Percentiles rank a stretch among this genome's conserved stretches.
These are phyloP conservation scores for Avena insularis DNA, from an alignment of 176 grass and related monocot species.

Conservation along the genomic window DNA sequence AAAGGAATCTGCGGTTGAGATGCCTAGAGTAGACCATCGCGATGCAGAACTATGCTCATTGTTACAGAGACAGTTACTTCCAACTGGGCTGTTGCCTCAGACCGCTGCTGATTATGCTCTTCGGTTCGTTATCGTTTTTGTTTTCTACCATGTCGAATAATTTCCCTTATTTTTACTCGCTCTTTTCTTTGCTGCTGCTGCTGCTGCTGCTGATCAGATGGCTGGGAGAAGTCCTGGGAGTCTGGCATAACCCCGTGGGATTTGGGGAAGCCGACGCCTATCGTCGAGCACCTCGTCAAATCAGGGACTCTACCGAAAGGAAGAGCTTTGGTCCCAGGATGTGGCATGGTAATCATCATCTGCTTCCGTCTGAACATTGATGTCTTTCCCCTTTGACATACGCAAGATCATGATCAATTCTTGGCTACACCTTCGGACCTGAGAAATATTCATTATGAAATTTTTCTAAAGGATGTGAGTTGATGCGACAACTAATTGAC, in stretches of 20 bases:
- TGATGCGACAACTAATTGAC: no score
- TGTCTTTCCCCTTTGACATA: background rate
- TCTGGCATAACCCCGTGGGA: slow-evolving; percentile 82
- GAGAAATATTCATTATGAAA: background rate
- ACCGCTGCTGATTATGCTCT: no score
- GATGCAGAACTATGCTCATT: background rate
- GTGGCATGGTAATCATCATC: slow-evolving; percentile 59
- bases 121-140: background rate
- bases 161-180: background rate
- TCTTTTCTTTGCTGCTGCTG: background rate
- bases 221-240: slow-evolving; percentile 83
- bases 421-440: background rate
- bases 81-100: no score
- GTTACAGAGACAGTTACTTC: no score
- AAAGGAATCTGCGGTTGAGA: background rate
- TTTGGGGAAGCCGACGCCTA: slow-evolving; percentile 72
- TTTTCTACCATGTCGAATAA: background rate
- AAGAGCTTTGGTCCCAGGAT: slow-evolving; percentile 84
- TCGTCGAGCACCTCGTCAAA: slow-evolving; percentile 63
- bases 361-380: background rate
- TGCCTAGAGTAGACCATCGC: background rate
- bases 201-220: slow-evolving; percentile 50
- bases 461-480: background rate
- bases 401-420: background rate
- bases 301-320: slow-evolving; percentile 75